Conservation (phyloP, 1,284 basidiomycete species). For the Austropuccinia psidii region DNA sequence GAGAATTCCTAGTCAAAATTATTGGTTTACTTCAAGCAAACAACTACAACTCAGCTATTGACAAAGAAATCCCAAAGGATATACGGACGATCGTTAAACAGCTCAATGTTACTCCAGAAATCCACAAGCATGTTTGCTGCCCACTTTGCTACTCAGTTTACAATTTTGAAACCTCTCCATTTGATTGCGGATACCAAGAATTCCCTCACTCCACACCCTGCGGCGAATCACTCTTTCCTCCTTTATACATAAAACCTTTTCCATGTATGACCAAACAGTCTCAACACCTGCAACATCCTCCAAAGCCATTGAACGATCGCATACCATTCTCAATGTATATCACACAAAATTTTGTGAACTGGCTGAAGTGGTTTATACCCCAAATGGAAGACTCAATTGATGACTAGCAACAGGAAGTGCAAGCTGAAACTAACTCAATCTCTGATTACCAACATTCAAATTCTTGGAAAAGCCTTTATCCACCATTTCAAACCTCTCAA, state of each 20-base stretch:
- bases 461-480: not conserved
- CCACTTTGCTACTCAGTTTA: not conserved
- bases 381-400: conserved; percentile 15
- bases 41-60: no score
- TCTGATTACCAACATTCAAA: not conserved
- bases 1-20: not conserved
- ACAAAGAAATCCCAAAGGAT: not conserved
- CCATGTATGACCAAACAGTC: not conserved
- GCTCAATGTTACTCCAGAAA: not conserved
- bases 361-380: conserved; percentile 5
- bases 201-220: not conserved
- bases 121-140: not conserved
- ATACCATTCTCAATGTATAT: not conserved
- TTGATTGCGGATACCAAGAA: not conserved
- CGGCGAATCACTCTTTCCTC: not conserved
- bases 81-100: not conserved
- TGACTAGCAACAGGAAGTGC: no score
- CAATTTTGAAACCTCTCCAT: not conserved
- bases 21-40: not conserved
- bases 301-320: not conserved
- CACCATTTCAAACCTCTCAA: no score
- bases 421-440: not conserved
- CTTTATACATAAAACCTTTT: no score
- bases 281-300: not conserved
- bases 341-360: not conserved